Percentiles rank a stretch among this genome's conserved stretches.
Evolutionary conservation across 202 grass and related monocot species (phyloP).

Genomic region (Brachypodium distachyon): DNA sequence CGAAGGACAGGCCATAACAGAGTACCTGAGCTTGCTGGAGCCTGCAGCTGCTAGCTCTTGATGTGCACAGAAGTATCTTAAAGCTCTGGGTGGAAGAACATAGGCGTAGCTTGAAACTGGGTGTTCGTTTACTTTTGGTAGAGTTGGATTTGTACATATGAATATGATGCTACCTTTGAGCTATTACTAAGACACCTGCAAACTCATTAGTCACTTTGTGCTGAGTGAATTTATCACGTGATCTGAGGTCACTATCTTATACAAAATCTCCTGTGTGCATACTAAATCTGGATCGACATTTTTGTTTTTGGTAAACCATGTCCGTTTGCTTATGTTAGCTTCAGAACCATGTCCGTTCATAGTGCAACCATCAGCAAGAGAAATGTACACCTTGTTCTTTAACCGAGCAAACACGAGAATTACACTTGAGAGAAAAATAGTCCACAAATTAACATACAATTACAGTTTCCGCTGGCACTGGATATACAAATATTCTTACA

Average conservation of each 20-base stretch:
- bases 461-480: background rate
- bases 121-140: background rate
- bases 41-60: conserved; percentile 29
- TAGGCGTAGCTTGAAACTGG: background rate
- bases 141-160: conserved; percentile 29
- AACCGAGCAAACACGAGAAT: background rate
- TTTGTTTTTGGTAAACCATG: no score
- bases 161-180: conserved; percentile 10
- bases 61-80: background rate
- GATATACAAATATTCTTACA: conserved; percentile 37
- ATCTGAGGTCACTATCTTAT: background rate
- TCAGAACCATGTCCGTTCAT: background rate
- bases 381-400: background rate
- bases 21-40: conserved; percentile 66
- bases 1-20: conserved; percentile 74
- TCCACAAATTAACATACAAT: background rate
- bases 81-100: background rate
- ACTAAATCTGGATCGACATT: background rate
- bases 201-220: background rate
- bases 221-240: background rate
- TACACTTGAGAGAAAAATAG: background rate
- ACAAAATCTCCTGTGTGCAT: background rate
- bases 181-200: background rate
- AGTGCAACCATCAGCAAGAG: background rate
- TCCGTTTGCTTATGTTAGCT: background rate